These are phyloP conservation scores for Omphalea diandra DNA, from an alignment of 441 rosid genomes.

Conservation along the genomic window DNA sequence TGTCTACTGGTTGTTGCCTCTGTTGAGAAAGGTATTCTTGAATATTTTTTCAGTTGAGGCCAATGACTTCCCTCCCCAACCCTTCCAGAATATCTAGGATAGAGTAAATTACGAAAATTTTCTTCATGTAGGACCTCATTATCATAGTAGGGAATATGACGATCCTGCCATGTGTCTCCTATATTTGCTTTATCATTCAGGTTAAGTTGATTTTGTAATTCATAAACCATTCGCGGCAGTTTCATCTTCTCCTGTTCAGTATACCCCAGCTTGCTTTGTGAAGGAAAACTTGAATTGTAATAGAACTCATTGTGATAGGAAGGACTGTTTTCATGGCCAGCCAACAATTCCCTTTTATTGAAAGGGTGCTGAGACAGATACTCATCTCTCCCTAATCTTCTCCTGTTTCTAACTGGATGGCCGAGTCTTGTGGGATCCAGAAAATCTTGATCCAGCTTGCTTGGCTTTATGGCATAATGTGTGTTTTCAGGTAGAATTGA, in stretches of 20 bases:
- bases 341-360: conserved; percentile 37
- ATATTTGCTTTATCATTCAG: conserved; percentile 37
- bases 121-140: conserved; percentile 27
- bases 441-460: conserved; percentile 35
- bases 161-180: conserved; percentile 32
- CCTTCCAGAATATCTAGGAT: conserved; percentile 33
- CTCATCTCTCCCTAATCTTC: conserved; percentile 38
- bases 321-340: conserved; percentile 43
- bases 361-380: conserved; percentile 35
- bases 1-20: conserved; percentile 37
- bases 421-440: conserved; percentile 37
- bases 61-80: conserved; percentile 32
- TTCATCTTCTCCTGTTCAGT: conserved; percentile 53
- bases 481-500: conserved; percentile 34
- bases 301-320: conserved; percentile 43
- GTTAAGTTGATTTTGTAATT: conserved; percentile 59
- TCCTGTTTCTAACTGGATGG: conserved; percentile 38
- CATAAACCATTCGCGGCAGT: conserved; percentile 57
- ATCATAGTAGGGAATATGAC: conserved; percentile 24
- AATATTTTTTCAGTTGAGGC: conserved; percentile 35
- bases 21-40: conserved; percentile 44
- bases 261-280: conserved; percentile 39
- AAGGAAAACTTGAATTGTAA: too few species aligned
- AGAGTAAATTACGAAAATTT: conserved; percentile 10
- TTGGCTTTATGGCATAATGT: conserved; percentile 29